Conservation (phyloP, 495 filamentous ascomycete genomes). For the Talaromyces ruber region DNA sequence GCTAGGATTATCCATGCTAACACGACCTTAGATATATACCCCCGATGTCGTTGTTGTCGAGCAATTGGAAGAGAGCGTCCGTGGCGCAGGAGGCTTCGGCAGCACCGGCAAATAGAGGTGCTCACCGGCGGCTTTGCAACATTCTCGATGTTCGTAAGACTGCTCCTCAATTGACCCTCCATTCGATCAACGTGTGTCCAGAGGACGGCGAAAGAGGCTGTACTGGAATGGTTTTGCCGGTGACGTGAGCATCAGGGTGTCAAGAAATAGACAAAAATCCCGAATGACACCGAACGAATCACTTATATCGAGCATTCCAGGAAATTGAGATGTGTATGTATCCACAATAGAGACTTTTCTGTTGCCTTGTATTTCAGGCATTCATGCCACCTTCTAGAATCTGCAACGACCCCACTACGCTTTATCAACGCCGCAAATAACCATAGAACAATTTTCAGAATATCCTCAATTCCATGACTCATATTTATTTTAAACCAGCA, state of each 20-base stretch:
- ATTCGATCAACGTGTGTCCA: background rate
- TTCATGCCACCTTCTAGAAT: background rate
- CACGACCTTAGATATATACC: constrained; percentile 59
- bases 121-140: background rate
- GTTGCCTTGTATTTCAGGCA: background rate
- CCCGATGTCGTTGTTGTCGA: constrained; percentile 83
- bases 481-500: background rate
- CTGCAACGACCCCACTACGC: background rate
- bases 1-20: constrained; percentile 6
- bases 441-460: background rate
- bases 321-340: background rate
- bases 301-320: background rate
- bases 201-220: background rate
- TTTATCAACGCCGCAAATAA: background rate
- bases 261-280: background rate
- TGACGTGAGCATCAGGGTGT: background rate
- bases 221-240: background rate
- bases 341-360: background rate
- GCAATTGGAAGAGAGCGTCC: constrained; percentile 80
- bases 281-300: background rate
- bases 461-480: background rate
- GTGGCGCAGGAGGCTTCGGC: constrained; percentile 88
- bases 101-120: constrained; percentile 58
- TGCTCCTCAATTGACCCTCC: background rate
- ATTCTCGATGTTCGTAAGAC: background rate